Conservation (phyloP, 306 rosid genomes). For the Canavalia ensiformis region DNA sequence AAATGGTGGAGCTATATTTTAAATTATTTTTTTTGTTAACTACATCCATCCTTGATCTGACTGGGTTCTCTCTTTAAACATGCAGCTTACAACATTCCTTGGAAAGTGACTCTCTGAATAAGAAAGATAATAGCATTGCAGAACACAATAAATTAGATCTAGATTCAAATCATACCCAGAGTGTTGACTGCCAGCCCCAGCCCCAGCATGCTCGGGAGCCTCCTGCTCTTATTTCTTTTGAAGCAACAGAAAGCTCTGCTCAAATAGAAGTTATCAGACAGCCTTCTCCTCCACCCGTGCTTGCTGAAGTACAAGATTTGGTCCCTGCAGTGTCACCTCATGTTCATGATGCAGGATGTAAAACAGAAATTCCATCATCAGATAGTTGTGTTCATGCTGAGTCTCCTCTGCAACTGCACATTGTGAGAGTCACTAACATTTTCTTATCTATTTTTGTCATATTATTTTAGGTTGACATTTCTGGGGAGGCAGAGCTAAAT, state of each 20-base stretch:
- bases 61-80: conserved; percentile 43
- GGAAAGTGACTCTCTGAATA: conserved; percentile 53
- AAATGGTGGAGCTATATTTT: conserved; percentile 29
- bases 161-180: conserved; percentile 54
- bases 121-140: conserved; percentile 55
- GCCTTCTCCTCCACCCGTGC: conserved; percentile 95
- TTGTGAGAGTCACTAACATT: conserved; percentile 67
- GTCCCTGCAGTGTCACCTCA: conserved; percentile 73
- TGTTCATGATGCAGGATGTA: conserved; percentile 60
- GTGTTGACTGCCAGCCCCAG: conserved; percentile 52
- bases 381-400: conserved; percentile 70
- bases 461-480: conserved; percentile 26
- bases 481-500: conserved; percentile 30
- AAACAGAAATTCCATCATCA: conserved; percentile 55
- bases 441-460: not conserved
- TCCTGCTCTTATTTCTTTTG: conserved; percentile 87
- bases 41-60: not conserved
- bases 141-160: conserved; percentile 56
- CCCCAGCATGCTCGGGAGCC: conserved; percentile 55
- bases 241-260: conserved; percentile 60
- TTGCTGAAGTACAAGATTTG: conserved; percentile 89
- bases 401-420: conserved; percentile 82
- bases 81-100: conserved; percentile 68
- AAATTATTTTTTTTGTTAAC: conserved; percentile 37
- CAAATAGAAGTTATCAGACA: conserved; percentile 75